Evolutionary conservation across 2,329 filamentous ascomycete genomes (phyloP).

Genomic region (Cladophialophora exuberans): DNA sequence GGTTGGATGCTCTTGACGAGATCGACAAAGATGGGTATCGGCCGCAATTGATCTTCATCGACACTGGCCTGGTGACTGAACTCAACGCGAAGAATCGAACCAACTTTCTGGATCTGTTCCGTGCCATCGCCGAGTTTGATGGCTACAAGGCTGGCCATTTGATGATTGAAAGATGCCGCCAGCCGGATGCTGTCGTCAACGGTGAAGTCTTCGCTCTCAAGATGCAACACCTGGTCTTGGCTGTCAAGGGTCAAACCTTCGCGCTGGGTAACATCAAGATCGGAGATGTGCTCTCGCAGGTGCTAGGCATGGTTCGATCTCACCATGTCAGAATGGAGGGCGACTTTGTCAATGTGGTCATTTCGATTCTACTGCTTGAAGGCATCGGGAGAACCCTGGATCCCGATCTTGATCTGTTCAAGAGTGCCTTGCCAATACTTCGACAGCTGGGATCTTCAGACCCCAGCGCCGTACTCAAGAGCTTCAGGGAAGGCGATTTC

Average conservation of each 20-base stretch:
- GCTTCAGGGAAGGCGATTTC: constrained; percentile 73
- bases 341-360: constrained; percentile 97
- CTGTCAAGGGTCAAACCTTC: constrained; percentile 87
- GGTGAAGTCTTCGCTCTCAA: constrained; percentile 88
- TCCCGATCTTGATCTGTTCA: constrained; percentile 83
- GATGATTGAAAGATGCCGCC: constrained; percentile 94
- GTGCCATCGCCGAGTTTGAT: constrained; percentile 93
- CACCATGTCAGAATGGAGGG: constrained; percentile 96
- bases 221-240: constrained; percentile 94
- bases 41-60: constrained; percentile 95
- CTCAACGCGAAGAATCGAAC: constrained; percentile 81
- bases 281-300: constrained; percentile 88
- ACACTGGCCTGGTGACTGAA: constrained; percentile 93
- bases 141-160: constrained; percentile 92
- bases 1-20: constrained; percentile 72
- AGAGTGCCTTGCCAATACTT: constrained; percentile 84
- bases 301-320: constrained; percentile 84
- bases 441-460: constrained; percentile 78
- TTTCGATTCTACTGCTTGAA: constrained; percentile 90
- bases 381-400: constrained; percentile 89
- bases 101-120: constrained; percentile 96
- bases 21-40: constrained; percentile 87
- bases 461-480: constrained; percentile 64
- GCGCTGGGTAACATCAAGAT: constrained; percentile 94
- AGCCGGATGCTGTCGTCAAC: constrained; percentile 87